Evolutionary conservation across 768 basidiomycete species (phyloP), one percentile per base, ranked within the genome.

Genomic region (Pleurotus salmoneostramineus): DNA sequence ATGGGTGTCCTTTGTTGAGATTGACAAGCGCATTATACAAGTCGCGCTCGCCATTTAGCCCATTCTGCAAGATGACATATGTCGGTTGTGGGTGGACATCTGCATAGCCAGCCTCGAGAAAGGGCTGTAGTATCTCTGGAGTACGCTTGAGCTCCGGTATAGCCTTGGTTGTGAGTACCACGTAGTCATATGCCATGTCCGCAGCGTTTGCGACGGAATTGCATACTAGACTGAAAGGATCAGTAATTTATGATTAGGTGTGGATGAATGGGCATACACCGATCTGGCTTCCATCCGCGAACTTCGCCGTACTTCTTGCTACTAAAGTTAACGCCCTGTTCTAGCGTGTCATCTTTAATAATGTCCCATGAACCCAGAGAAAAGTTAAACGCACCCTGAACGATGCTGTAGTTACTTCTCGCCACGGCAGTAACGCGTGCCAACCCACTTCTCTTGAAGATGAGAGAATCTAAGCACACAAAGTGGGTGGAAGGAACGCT

Each of bases 401-500:
- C 76, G 2, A 74, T 69, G 10, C 83, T 77, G 65, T 82, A 88
- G 59, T 90, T 89, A 51, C 88, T 83, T 56, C 90, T 71, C 1
- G 89, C 90, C 1, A 92, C 86, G 14, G 77, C 85, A 1, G 90
- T 91, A 6, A 93, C 83, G 27, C 81, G 76, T 1, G 80, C 87
- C 33, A 78, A 72, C 8, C 83, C 81, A 62, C 84, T 82, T 58
- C 79, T 72, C 60, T 83, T 74, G 17, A 88, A 71, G 55, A 87
- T 75, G 51, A 80, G 72, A 0, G 84, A 77, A 64, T 85, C 85
- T 88, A 55, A 10, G 37, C 12, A 43, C 44, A 33, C 17, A 33
- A 44, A 44, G 50, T 42, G 34, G 50, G 17, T 12, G 36, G 37
- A 6, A 27, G 21, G 21, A 27, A 27, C 21, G 14, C 6, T 40